A percentile compares a stretch with the other conserved stretches of the same genome.
Conservation (phyloP, 2,329 filamentous ascomycete genomes). For the Venturia aucupariae region DNA sequence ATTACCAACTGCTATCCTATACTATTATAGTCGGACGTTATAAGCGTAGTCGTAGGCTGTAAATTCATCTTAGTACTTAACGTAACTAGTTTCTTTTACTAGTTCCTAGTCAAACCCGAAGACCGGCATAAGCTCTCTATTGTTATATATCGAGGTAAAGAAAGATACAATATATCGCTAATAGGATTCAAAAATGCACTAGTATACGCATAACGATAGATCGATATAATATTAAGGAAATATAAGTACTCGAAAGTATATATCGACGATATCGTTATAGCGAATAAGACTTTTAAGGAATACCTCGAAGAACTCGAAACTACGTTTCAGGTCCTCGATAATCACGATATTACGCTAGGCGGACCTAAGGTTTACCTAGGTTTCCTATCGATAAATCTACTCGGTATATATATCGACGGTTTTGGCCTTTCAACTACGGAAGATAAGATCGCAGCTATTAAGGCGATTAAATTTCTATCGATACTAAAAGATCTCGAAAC, state of each 20-base stretch:
- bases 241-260: neutral
- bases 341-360: neutral
- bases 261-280: neutral
- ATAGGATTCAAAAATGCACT: neutral
- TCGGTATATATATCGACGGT: neutral
- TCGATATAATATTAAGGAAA: neutral
- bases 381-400: neutral
- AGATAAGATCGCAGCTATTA: neutral
- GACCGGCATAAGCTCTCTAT: neutral
- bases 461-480: neutral
- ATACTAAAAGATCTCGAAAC: neutral
- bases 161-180: neutral
- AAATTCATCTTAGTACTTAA: neutral
- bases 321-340: neutral
- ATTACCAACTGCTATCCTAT: neutral
- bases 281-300: neutral
- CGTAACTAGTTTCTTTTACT: neutral
- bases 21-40: neutral
- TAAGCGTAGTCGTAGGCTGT: neutral
- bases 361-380: neutral
- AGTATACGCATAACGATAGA: neutral
- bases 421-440: neutral
- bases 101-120: neutral
- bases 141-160: neutral
- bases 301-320: neutral